Evolutionary conservation across 2,329 filamentous ascomycete species (phyloP), one percentile per base, ranked within the genome.

Genomic region (Tolypocladium pustulatum): DNA sequence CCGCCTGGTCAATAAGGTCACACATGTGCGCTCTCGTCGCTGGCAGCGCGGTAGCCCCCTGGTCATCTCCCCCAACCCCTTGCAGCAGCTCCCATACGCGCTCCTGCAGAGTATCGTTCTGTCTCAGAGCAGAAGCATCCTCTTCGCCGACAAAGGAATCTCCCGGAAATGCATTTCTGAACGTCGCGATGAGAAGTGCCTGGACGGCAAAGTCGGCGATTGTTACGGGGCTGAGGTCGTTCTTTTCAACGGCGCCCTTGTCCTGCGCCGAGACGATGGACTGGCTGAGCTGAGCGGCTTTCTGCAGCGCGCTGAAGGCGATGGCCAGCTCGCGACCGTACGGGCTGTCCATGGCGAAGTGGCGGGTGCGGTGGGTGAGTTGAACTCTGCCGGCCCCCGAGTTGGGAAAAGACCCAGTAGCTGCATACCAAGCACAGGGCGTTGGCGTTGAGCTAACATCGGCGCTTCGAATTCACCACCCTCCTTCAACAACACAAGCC

Each of bases 161-260:
- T 7, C 63, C 56, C 0, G 82, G 82, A 56, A 84, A 84, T 5
- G 76, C 75, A 57, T 68, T 60, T 57, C 78, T 76, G 59, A 84
- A 70, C 2, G 78, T 78, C 41, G 75, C 70, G 7, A 78, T 78
- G 46, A 84, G 73, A 6, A 84, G 72, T 0, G 80, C 81, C 64
- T 84, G 81, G 59, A 83, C 77, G 57, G 82, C 81, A 62, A 84
- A 84, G 67, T 85, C 82, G 66, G 78, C 82, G 25, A 84, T 73
- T 0, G 82, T 85, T 54, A 84, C 82, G 2, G 81, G 81, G 58
- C 77, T 81, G 40, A 82, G 70, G 65, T 83, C 81, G 51, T 77
- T 75, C 62, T 85, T 85, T 60, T 78, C 72, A 30, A 82, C 68
- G 30, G 75, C 72, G 58, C 77, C 78, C 65, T 81, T 81, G 68